Base-by-base conservation (phyloP, 768 basidiomycete species). In the Mycena kentingensis region DNA sequence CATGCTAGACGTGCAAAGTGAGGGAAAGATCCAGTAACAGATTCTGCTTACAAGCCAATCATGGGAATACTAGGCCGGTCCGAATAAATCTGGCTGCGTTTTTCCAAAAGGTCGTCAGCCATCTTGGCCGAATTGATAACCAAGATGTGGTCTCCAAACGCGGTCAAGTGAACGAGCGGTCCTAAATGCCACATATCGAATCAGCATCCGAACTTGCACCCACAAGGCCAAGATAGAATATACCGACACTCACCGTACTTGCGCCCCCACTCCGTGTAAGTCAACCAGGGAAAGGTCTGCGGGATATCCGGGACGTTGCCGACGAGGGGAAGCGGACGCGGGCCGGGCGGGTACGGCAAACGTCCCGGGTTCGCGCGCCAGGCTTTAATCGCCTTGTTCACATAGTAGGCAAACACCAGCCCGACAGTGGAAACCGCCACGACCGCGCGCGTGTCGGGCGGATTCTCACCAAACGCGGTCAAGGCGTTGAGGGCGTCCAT, bases 321-420 rank as follows among this genome's bases (percentile, higher is more conserved):
- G 12, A 66, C 29, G 12, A 67, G 6, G 15, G 53, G 52, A 8
- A 46, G 52, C 19, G 56, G 51, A 7, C 36, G 29, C 6, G 66
- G 66, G 13, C 66, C 66, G 21, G 66, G 65, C 29, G 66, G 66
- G 41, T 46, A 56, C 35, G 55, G 55, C 19, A 54, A 26, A 19
- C n/a, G 7, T 7, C 22, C 6, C 8, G 6, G 6, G 19, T 11
- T 22, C 18, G 11, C 18, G 7, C 10, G 11, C 36, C 36, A 37
- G 36, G 11, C 18, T 24, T 42, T 42, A 8, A 42, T 13, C 41
- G n/a, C 22, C 41, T 42, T 42, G 21, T 24, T 42, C 22, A 22
- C 41, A 10, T 19, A 42, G 25, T 42, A 42, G 11, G 41, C 24
- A 8, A 42, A 24, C 5, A 42, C 5, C 41, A 42, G 21, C 13